phyloP scores from a whole-genome alignment of 129 eudicot species.

The Flaveria sonorensis region DNA sequence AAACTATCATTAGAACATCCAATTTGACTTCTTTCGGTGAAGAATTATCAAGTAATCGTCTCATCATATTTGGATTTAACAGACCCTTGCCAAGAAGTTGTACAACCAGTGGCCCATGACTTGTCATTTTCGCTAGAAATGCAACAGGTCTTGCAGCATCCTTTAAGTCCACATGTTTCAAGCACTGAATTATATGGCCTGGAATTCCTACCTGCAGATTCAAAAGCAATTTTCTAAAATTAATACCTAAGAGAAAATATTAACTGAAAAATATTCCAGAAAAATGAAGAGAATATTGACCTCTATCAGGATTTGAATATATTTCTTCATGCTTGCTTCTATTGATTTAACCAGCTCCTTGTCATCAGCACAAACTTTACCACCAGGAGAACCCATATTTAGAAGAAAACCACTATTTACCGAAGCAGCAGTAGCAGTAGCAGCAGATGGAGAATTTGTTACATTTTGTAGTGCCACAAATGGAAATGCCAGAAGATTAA shows the following conservation, averaged over 20 bases:
- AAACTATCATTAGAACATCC: slow-evolving; percentile 75
- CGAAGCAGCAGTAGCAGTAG: slow-evolving; percentile 84
- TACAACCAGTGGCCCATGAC: slow-evolving; percentile 63
- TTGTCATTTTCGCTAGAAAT: slow-evolving; percentile 81
- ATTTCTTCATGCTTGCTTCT: slow-evolving; percentile 76
- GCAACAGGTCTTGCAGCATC: slow-evolving; percentile 87
- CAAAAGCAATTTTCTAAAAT: slow-evolving; percentile 7
- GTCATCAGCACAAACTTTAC: slow-evolving; percentile 75
- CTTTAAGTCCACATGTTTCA: slow-evolving; percentile 72
- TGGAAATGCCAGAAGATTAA: slow-evolving; percentile 93
- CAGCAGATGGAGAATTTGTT: slow-evolving; percentile 69
- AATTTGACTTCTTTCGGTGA: slow-evolving; percentile 82
- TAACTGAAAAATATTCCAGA: not conserved
- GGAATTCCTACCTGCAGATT: slow-evolving; percentile 71
- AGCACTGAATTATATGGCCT: slow-evolving; percentile 55
- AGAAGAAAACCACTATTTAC: slow-evolving; percentile 83
- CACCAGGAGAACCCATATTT: slow-evolving; percentile 93
- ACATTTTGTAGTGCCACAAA: slow-evolving; percentile 83
- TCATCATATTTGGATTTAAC: slow-evolving; percentile 64
- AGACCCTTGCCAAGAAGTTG: slow-evolving; percentile 83
- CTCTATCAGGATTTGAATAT: slow-evolving; percentile 78
- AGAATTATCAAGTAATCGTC: slow-evolving; percentile 64
- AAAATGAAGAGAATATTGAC: slow-evolving; percentile 30
- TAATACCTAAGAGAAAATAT: not conserved
- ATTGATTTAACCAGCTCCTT: slow-evolving; percentile 81